Percentiles rank a stretch among this genome's conserved stretches.
These are phyloP conservation scores for Angomonas deanei DNA, from an alignment of 208 protist species.

Conservation along the genomic window DNA sequence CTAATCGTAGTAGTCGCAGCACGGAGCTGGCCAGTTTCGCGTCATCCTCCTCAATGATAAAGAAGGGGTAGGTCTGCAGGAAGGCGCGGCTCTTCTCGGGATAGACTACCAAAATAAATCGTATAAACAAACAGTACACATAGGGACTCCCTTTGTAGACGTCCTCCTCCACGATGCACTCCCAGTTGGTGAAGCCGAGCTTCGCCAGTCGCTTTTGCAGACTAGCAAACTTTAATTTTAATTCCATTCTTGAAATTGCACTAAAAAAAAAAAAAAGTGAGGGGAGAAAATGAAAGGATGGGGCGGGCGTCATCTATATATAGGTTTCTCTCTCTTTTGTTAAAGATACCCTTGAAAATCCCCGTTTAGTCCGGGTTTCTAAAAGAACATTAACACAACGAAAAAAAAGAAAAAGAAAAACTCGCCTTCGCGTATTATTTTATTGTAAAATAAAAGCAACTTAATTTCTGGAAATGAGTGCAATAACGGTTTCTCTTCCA, in stretches of 20 bases:
- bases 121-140: conserved; percentile 35
- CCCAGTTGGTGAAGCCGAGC: conserved; percentile 38
- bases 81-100: conserved; percentile 15
- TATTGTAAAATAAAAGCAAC: background rate
- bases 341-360: no score
- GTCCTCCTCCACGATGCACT: conserved; percentile 23
- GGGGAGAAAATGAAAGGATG: background rate
- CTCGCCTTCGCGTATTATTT: background rate
- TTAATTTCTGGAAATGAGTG: background rate
- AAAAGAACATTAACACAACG: no score
- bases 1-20: conserved; percentile 21
- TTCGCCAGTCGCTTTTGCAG: conserved; percentile 36
- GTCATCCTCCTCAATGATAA: conserved; percentile 40
- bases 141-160: conserved; percentile 37
- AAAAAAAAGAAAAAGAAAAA: background rate
- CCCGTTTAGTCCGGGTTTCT: no score
- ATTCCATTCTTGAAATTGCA: conserved; percentile 13
- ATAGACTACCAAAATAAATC: conserved; percentile 36
- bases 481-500: conserved; percentile 52
- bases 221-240: conserved; percentile 19
- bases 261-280: background rate
- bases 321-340: no score
- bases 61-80: conserved; percentile 34
- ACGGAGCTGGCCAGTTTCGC: conserved; percentile 14
- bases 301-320: no score